Evolutionary conservation across 108 stramenopile species (phyloP), one percentile per base, ranked within the genome.

Genomic region (Nannochloropsis gaditana): DNA sequence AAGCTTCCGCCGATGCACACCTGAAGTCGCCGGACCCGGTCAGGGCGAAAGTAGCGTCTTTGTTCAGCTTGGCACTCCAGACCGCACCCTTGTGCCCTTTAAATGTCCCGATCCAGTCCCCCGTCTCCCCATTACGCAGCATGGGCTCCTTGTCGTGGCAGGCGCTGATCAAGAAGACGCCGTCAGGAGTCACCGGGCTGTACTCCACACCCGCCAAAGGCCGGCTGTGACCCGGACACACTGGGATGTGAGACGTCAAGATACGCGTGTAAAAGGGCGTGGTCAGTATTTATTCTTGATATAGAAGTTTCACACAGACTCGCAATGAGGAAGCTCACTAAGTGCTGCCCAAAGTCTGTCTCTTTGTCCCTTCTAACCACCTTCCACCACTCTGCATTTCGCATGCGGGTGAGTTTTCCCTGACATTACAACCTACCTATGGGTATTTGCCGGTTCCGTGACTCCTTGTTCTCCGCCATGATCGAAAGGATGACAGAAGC

Each of bases 51-150:
- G 87, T 90, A 17, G 92, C 95, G 45, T 91, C 80, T 10, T 92
- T 88, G 87, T 99, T 96, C 47, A 99, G 87, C 82, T 93, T 94
- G 50, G 95, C 95, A n/a, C 90, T 90, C 98, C 97, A 99, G 0
- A 99, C 99, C n/a, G 99, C 99, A 43, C 99, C 99, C 91, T 98
- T 98, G 92, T 99, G 99, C 17, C 99, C 99, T 41, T 87, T 86
- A 82, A 96, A 99, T 1, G 96, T 98, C 21, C 99, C 99, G 43
- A 99, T 97, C 99, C 99, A 99, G 91, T 99, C 96, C 9, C 99
- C 99, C 2, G 95, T 93, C 41, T 91, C 83, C 5, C 94, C 99
- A 90, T 97, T 94, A 9, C 99, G 94, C 44, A 99, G 80, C 97
- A 98, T 98, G 83, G 99, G 99, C 85, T 85, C 86, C 91, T 95